phyloP scores from a whole-genome alignment of 805 yeast species.

The Kodamaea leandrae region DNA sequence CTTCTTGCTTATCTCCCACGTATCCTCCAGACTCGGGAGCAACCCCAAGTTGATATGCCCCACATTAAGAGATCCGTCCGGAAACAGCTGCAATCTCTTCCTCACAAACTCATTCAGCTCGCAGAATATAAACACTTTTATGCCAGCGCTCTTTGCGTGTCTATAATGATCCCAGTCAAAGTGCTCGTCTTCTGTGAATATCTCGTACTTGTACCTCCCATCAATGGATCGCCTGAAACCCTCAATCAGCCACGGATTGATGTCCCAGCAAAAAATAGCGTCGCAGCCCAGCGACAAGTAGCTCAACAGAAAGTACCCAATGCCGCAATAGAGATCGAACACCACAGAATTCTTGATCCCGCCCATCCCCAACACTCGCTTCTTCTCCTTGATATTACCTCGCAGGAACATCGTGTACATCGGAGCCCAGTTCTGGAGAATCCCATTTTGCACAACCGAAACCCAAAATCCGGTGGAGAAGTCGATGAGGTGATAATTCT shows the following conservation, averaged over 20 bases:
- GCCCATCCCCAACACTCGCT: conserved; percentile 51
- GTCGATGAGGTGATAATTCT: background rate
- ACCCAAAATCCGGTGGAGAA: conserved; percentile 64
- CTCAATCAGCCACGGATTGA: conserved; percentile 80
- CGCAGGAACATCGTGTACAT: conserved; percentile 81
- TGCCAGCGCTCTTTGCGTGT: conserved; percentile 15
- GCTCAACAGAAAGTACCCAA: conserved; percentile 77
- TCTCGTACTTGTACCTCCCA: conserved; percentile 42
- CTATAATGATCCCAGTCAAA: conserved; percentile 25
- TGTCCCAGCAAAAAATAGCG: conserved; percentile 70
- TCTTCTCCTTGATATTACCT: conserved; percentile 81
- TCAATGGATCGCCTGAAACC: conserved; percentile 57
- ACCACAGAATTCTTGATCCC: conserved; percentile 43
- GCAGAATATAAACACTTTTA: conserved; percentile 50
- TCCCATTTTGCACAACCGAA: conserved; percentile 64
- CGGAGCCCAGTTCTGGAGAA: conserved; percentile 82
- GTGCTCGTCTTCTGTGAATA: conserved; percentile 27
- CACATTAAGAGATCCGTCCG: conserved; percentile 22
- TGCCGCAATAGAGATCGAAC: conserved; percentile 77
- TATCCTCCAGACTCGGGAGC: conserved; percentile 63
- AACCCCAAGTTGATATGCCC: conserved; percentile 75
- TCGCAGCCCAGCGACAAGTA: conserved; percentile 57
- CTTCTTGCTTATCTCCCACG: conserved; percentile 53
- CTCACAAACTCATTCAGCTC: conserved; percentile 60
- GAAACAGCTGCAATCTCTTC: conserved; percentile 32